Conservation (phyloP, 2,329 filamentous ascomycete genomes). For the Paracoccidioides lutzii region DNA sequence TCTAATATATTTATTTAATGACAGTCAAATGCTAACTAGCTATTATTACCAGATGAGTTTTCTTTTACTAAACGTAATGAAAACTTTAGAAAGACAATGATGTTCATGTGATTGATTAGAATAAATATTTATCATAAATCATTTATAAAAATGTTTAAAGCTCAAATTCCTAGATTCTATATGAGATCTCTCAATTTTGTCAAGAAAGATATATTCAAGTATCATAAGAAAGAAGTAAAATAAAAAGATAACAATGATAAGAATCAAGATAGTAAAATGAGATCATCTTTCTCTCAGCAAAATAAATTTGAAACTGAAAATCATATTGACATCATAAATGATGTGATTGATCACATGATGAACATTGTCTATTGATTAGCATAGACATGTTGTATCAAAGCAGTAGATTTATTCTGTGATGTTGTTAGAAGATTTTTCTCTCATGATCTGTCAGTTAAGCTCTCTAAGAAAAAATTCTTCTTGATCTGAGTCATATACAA, state of each 20-base stretch:
- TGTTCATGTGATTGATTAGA: slow-evolving; percentile 1
- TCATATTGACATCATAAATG: slow-evolving; percentile 1
- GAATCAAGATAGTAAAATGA: background rate
- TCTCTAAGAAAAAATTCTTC: slow-evolving; percentile 4
- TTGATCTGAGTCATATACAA: slow-evolving; percentile 5
- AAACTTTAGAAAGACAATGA: background rate
- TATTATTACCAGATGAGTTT: background rate
- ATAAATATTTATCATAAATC: background rate
- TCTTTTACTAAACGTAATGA: background rate
- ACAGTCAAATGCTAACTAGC: background rate
- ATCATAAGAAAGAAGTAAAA: too few species aligned
- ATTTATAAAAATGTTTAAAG: background rate
- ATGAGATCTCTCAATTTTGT: background rate
- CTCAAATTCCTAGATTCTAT: background rate
- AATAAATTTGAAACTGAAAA: background rate
- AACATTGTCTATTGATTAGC: slow-evolving; percentile 18
- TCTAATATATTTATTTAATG: background rate
- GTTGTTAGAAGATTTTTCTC: slow-evolving; percentile 15
- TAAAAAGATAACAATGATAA: too few species aligned
- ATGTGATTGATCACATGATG: slow-evolving; percentile 12
- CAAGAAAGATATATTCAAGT: background rate
- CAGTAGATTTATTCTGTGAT: slow-evolving; percentile 20
- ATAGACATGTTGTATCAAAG: slow-evolving; percentile 16
- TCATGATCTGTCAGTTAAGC: slow-evolving; percentile 20
- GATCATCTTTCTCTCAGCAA: background rate